Evolutionary conservation across 148 eudicot species (phyloP).

Genomic region (Simmondsia chinensis): DNA sequence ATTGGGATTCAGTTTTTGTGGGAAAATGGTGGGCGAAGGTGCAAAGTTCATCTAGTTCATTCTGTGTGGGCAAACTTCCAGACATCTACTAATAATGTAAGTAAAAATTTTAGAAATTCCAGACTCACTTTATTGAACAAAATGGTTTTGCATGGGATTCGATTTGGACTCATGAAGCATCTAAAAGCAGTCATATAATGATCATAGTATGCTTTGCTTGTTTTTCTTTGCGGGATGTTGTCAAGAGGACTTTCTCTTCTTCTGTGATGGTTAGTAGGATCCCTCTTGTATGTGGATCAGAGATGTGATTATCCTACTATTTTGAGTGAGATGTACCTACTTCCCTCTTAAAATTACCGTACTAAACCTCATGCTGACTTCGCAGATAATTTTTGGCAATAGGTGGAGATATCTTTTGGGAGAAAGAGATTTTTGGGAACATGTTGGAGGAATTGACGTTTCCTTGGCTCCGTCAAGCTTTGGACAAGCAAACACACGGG

Average conservation of each 20-base stretch:
- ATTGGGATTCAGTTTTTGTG: slow-evolving; percentile 53
- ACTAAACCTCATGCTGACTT: slow-evolving; percentile 1
- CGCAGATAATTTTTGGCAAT: slow-evolving; percentile 93
- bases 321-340: too few relatives aligned
- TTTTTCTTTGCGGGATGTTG: too few relatives aligned
- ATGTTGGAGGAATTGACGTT: slow-evolving; percentile 90
- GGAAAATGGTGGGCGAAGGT: slow-evolving; percentile 64
- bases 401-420: slow-evolving; percentile 97
- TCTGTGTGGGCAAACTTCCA: slow-evolving; percentile 96
- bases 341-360: too few relatives aligned
- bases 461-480: slow-evolving; percentile 91
- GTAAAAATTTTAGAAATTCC: slow-evolving; percentile 10
- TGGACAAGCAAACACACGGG: slow-evolving; percentile 96
- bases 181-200: too few relatives aligned
- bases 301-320: too few relatives aligned
- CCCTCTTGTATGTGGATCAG: too few relatives aligned
- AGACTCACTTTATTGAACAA: too few relatives aligned
- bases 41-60: slow-evolving; percentile 60
- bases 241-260: too few relatives aligned
- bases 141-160: neutral
- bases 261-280: too few relatives aligned
- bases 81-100: slow-evolving; percentile 78
- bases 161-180: neutral
- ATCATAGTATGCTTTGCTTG: too few relatives aligned
- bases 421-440: slow-evolving; percentile 97